Evolutionary conservation across 2,329 filamentous ascomycete species (phyloP).

Genomic region (Aspergillus luchuensis): DNA sequence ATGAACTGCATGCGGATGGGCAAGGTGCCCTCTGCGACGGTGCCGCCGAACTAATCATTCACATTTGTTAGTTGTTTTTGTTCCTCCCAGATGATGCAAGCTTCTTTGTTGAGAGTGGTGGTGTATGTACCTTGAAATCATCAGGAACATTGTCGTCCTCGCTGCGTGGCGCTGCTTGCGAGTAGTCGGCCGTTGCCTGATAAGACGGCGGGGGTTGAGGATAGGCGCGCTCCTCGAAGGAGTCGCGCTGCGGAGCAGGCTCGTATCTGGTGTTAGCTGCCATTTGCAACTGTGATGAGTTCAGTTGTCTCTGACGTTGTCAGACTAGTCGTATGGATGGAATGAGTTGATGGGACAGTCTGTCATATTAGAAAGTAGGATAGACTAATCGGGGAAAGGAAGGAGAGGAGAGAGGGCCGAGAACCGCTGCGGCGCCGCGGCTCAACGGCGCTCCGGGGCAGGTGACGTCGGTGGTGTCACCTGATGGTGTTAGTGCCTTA

Average conservation of each 20-base stretch:
- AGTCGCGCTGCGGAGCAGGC: constrained; percentile 81
- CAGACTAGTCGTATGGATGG: not conserved
- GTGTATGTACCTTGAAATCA: constrained; percentile 78
- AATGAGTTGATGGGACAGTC: not conserved
- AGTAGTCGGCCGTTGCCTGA: constrained; percentile 63
- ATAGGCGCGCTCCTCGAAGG: constrained; percentile 71
- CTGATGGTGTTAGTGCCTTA: not conserved
- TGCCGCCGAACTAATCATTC: constrained; percentile 74
- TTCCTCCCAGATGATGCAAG: not conserved
- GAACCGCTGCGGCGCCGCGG: not conserved
- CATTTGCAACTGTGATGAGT: constrained; percentile 52
- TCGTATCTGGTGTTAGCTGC: constrained; percentile 78
- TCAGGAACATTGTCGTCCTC: constrained; percentile 92
- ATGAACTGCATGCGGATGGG: constrained; percentile 97
- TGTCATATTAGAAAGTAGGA: not conserved
- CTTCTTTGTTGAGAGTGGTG: not conserved
- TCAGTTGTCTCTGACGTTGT: not conserved
- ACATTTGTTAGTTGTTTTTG: not conserved
- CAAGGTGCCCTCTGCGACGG: constrained; percentile 87
- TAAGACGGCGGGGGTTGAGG: constrained; percentile 84
- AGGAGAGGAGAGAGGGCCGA: not conserved
- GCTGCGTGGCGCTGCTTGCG: constrained; percentile 61
- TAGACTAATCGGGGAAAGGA: constrained; percentile 4
- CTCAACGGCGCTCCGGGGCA: constrained; percentile 5
- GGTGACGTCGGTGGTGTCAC: constrained; percentile 16